phyloP scores from a whole-genome alignment of 495 filamentous ascomycete species.

The Podospora bellae-mahoneyi region DNA sequence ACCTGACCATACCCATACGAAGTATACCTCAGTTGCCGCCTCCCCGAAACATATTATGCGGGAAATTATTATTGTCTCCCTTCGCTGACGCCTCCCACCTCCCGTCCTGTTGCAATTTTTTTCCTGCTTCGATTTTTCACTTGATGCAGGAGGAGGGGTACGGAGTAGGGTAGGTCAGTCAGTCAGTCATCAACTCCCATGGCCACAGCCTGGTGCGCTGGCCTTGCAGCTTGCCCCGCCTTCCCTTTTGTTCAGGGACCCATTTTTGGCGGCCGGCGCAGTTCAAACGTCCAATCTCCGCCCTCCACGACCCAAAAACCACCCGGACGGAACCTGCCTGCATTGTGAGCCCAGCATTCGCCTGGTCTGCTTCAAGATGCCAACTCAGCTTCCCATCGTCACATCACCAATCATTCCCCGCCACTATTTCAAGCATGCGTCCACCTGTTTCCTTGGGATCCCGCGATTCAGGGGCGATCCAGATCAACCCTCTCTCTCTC shows the following conservation, averaged over 20 bases:
- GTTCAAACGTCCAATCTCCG: slow-evolving; percentile 28
- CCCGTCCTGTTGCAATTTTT: background rate
- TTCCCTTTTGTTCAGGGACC: slow-evolving; percentile 17
- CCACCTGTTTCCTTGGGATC: slow-evolving; percentile 1
- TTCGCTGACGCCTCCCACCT: background rate
- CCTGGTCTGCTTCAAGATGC: slow-evolving; percentile 28
- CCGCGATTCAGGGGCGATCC: slow-evolving; percentile 10
- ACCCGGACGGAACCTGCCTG: slow-evolving; percentile 25
- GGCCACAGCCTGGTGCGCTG: slow-evolving; percentile 34
- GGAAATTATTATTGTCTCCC: slow-evolving; percentile 3
- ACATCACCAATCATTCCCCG: slow-evolving; percentile 28
- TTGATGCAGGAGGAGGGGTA: background rate
- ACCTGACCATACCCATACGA: background rate
- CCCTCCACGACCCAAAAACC: slow-evolving; percentile 33
- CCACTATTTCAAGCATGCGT: slow-evolving; percentile 23
- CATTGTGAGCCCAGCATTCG: slow-evolving; percentile 25
- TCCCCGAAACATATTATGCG: background rate
- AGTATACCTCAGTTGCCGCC: background rate
- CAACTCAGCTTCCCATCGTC: slow-evolving; percentile 26
- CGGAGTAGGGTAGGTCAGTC: background rate
- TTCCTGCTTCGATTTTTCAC: slow-evolving; percentile 6
- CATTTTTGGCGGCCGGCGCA: slow-evolving; percentile 25
- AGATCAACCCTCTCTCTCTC: background rate
- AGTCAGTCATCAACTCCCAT: background rate
- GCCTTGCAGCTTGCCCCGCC: slow-evolving; percentile 36